These are phyloP conservation scores for Melaleuca alternifolia DNA, from an alignment of 345 rosid species.

Conservation along the genomic window DNA sequence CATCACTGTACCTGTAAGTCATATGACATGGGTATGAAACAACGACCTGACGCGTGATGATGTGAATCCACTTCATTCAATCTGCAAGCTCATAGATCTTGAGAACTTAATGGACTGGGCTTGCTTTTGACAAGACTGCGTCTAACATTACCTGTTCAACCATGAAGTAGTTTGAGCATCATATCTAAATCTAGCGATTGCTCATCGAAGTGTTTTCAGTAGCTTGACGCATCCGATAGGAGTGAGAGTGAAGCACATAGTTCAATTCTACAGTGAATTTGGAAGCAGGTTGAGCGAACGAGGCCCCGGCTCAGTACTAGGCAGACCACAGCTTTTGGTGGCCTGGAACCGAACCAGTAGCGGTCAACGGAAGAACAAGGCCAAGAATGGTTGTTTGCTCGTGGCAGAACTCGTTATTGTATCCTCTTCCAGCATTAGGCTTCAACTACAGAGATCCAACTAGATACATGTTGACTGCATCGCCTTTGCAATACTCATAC, in stretches of 20 bases:
- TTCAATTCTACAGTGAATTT: not conserved
- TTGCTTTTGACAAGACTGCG: not conserved
- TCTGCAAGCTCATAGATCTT: not conserved
- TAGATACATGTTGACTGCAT: not conserved
- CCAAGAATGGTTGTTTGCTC: not conserved
- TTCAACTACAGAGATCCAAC: not conserved
- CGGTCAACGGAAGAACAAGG: fast-evolving
- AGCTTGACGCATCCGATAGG: not conserved
- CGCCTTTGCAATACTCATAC: not conserved
- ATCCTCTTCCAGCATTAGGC: not conserved
- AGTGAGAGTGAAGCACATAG: not conserved
- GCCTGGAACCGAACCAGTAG: not conserved
- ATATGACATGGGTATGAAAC: not conserved
- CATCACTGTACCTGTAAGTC: not conserved
- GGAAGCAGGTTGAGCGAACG: not conserved
- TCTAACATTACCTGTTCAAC: not conserved
- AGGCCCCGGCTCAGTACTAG: not conserved
- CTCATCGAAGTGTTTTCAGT: not conserved
- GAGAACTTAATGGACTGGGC: not conserved
- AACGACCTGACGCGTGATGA: not conserved
- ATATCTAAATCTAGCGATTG: not conserved
- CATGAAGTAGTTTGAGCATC: not conserved
- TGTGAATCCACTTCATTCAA: not conserved
- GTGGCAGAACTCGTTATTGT: not conserved
- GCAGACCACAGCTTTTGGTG: not conserved